Percentiles rank a stretch among this genome's conserved stretches.
phyloP scores from a whole-genome alignment of 1,284 basidiomycete genomes.

The Schizopora paradoxa region DNA sequence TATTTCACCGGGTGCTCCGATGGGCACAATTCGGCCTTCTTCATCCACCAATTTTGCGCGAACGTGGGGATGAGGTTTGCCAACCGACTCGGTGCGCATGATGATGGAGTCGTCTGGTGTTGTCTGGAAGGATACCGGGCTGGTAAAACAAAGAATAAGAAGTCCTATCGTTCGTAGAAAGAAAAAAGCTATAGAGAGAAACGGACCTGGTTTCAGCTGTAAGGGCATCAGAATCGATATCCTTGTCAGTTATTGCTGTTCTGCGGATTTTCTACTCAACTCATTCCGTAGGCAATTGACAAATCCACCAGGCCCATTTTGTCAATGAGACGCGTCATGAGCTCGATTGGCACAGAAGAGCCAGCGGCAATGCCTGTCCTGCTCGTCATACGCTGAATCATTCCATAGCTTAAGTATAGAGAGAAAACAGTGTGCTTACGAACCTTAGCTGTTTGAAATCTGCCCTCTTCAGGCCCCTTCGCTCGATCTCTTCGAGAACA shows the following conservation, averaged over 20 bases:
- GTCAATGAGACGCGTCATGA: conserved; percentile 67
- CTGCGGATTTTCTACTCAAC: too few relatives aligned
- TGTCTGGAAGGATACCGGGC: conserved; percentile 80
- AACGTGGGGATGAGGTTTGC: conserved; percentile 70
- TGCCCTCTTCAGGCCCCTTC: conserved; percentile 42
- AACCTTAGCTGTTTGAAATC: conserved; percentile 44
- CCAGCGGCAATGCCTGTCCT: conserved; percentile 81
- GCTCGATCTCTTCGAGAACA: conserved; percentile 61
- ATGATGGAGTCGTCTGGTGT: conserved; percentile 59
- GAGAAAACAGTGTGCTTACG: too few relatives aligned
- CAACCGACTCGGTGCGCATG: conserved; percentile 78
- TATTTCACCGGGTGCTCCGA: conserved; percentile 69
- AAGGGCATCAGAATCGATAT: too few relatives aligned
- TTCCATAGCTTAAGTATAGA: too few relatives aligned
- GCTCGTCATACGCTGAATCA: too few relatives aligned
- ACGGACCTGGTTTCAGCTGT: conserved; percentile 54
- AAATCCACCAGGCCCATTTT: conserved; percentile 65
- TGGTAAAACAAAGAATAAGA: conserved; percentile 28
- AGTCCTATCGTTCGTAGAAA: not conserved
- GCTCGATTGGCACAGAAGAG: conserved; percentile 69
- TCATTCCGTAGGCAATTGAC: conserved; percentile 81
- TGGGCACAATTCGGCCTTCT: conserved; percentile 57
- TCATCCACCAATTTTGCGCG: conserved; percentile 66
- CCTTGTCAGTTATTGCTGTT: not conserved
- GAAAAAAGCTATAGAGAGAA: not conserved